Percentiles rank a stretch among this genome's conserved stretches.
phyloP scores from a whole-genome alignment of 208 protist species.

The Acanthamoeba triangularis region DNA sequence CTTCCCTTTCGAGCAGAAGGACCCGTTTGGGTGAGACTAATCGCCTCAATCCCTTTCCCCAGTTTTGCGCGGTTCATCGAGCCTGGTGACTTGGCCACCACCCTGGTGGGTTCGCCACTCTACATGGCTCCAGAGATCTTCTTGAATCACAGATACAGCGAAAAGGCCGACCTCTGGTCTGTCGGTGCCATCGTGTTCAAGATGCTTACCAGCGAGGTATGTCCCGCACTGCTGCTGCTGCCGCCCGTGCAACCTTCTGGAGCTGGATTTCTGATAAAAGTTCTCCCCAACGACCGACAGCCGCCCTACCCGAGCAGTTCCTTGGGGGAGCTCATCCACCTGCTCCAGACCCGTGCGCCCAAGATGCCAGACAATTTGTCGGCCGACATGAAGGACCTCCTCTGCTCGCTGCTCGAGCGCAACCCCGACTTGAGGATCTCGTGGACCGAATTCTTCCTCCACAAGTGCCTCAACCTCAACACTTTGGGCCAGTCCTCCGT shows the following conservation, averaged over 20 bases:
- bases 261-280: neutral
- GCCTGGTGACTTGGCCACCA: constrained; percentile 64
- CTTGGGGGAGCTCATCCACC: neutral
- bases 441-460: constrained; percentile 73
- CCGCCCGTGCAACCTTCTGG: neutral
- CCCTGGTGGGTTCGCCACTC: constrained; percentile 52
- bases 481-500: neutral
- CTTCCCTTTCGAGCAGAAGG: neutral
- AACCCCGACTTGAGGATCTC: constrained; percentile 70
- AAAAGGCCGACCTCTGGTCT: constrained; percentile 75
- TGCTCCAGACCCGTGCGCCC: neutral
- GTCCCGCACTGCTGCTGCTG: neutral
- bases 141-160: constrained; percentile 32
- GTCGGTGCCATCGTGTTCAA: constrained; percentile 57
- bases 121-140: constrained; percentile 77
- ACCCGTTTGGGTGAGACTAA: neutral
- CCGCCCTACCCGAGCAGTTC: neutral
- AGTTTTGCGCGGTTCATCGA: constrained; percentile 75
- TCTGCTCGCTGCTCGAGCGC: constrained; percentile 13
- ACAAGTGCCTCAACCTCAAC: constrained; percentile 65
- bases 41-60: neutral
- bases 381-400: constrained; percentile 75
- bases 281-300: neutral
- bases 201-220: constrained; percentile 51
- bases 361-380: neutral